Evolutionary conservation across 768 basidiomycete species (phyloP).

Genomic region (Gloeopeniophorella convolvens): DNA sequence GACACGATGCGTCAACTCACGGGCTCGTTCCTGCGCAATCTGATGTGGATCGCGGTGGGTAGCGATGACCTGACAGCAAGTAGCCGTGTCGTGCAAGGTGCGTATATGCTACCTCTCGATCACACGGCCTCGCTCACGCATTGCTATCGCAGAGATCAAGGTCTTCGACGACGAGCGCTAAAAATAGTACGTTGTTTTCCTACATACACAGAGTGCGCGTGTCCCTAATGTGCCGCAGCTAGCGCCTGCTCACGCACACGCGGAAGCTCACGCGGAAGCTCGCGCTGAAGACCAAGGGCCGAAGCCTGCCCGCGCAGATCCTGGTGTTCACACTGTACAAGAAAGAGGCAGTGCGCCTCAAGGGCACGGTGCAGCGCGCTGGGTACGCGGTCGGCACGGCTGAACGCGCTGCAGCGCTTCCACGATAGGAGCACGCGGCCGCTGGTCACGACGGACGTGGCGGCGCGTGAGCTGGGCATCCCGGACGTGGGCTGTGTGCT

Average conservation of each 20-base stretch:
- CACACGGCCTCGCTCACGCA: background rate
- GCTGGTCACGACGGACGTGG: slow-evolving; percentile 95
- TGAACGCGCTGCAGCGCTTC: slow-evolving; percentile 84
- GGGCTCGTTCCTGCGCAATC: slow-evolving; percentile 75
- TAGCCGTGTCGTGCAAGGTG: slow-evolving; percentile 79
- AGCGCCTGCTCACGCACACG: slow-evolving; percentile 53
- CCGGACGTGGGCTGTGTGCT: slow-evolving; percentile 91
- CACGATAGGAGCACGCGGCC: slow-evolving; percentile 73
- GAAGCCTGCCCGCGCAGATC: slow-evolving; percentile 55
- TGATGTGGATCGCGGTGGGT: slow-evolving; percentile 89
- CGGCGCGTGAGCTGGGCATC: slow-evolving; percentile 94
- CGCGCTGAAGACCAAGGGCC: slow-evolving; percentile 55
- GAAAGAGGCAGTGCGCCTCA: slow-evolving; percentile 91
- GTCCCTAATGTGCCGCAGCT: slow-evolving; percentile 33
- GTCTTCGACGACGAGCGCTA: too few relatives aligned
- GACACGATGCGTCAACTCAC: slow-evolving; percentile 88
- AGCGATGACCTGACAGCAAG: slow-evolving; percentile 94
- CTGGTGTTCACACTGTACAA: slow-evolving; percentile 97
- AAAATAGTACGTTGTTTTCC: too few relatives aligned
- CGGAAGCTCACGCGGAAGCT: too few relatives aligned
- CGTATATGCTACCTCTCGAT: slow-evolving; percentile 1
- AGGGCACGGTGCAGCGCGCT: slow-evolving; percentile 63
- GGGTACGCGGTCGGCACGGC: slow-evolving; percentile 72
- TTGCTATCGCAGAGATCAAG: too few relatives aligned
- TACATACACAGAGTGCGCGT: too few relatives aligned